Evolutionary conservation across 345 rosid genomes (phyloP).

Genomic region (Eucalyptus paniculata): DNA sequence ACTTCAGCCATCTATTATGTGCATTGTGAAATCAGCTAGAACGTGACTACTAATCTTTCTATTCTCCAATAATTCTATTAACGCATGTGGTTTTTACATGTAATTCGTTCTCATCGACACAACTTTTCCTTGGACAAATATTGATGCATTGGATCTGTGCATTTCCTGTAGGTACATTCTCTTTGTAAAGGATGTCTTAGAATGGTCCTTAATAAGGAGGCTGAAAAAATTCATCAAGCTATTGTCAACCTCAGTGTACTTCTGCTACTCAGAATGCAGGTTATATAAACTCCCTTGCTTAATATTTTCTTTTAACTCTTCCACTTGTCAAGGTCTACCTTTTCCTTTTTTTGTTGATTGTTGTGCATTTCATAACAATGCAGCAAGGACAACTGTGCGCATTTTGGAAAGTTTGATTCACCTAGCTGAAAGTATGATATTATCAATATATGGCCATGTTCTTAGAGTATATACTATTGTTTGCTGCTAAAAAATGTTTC

Average conservation of each 20-base stretch:
- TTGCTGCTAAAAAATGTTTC: neutral
- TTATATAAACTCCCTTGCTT: neutral
- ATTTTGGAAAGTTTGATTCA: slow-evolving; percentile 93
- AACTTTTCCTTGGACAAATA: neutral
- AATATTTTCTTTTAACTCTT: neutral
- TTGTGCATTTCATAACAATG: neutral
- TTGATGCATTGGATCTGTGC: neutral
- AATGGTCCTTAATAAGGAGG: slow-evolving; percentile 72
- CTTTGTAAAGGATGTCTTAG: slow-evolving; percentile 53
- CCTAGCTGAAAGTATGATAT: slow-evolving; percentile 66
- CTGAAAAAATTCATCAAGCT: slow-evolving; percentile 74
- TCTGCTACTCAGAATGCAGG: slow-evolving; percentile 77
- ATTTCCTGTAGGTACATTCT: slow-evolving; percentile 47
- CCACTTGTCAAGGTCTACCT: neutral
- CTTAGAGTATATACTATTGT: neutral
- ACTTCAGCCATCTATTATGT: neutral
- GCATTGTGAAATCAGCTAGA: neutral
- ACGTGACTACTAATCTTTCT: neutral
- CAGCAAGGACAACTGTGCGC: slow-evolving; percentile 89
- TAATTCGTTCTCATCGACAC: neutral
- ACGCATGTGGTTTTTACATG: neutral
- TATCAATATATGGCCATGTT: neutral
- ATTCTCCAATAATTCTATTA: neutral
- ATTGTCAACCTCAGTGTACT: slow-evolving; percentile 86
- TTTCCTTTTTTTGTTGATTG: neutral